Evolutionary conservation across 345 rosid genomes (phyloP), one percentile per base, ranked within the genome.

Genomic region (Linum tenue): DNA sequence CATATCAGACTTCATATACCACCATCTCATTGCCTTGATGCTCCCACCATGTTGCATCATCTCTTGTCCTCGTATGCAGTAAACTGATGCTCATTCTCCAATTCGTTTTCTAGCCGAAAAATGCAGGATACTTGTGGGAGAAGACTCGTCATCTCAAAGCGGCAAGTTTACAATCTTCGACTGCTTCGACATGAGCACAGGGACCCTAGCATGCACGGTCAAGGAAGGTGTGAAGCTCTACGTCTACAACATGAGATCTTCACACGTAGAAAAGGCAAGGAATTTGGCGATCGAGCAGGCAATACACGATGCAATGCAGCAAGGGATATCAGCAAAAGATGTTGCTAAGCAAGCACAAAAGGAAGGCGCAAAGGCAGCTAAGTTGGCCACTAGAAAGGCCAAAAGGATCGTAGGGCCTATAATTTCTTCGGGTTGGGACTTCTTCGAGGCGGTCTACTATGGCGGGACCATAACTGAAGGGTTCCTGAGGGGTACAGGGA

Each of bases 381-480:
- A 94, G 69, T 56, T 86, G n/a, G 96, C 92, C 0, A 84, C 71
- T 1, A 76, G 70, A 42, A 86, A 90, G 71, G 89, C 97, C 16
- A 88, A 84, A 74, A 90, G 97, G 42, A 81, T 88, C 37, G 74
- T 88, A 69, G 99, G 99, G 15, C 99, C 99, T 17, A 76, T 94
- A n/a, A 81, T 94, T 12, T 82, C 99, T 57, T 82, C 90, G 2
- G 96, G 97, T 5, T 86, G 99, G 99, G 96, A 94, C 78, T 94
- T 90, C 73, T 94, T 94, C n/a, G 99, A 94, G 72, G 96, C 99
- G 7, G 55, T 94, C 50, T 94, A 94, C 74, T 88, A 85, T 66
- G 97, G 95, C 0, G 97, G 99, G 63, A 88, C 89, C 22, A 38
- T 86, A 22, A 79, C 92, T 0, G 99, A 90, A 73, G 99, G 92